Evolutionary conservation across 352 stramenopile species (phyloP).

Genomic region (Pythium graminicola): DNA sequence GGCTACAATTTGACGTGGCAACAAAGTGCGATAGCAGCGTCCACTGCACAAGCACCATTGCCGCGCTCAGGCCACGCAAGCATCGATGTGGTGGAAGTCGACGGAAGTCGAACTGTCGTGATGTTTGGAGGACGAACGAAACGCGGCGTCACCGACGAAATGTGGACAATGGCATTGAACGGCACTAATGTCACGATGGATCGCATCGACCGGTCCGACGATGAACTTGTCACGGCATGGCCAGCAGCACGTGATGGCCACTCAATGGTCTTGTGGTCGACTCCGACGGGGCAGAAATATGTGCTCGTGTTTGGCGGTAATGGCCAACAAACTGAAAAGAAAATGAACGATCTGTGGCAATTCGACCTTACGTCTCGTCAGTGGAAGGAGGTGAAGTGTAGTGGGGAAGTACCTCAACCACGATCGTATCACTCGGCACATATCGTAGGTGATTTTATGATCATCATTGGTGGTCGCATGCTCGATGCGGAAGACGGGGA

Average conservation of each 20-base stretch:
- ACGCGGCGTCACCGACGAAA: constrained; percentile 41
- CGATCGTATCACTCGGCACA: constrained; percentile 69
- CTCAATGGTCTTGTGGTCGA: constrained; percentile 36
- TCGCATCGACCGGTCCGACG: not conserved
- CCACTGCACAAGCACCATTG: not conserved
- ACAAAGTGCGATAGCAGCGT: not conserved
- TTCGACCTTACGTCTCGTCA: constrained; percentile 30
- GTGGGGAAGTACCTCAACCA: constrained; percentile 35
- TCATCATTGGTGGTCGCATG: constrained; percentile 60
- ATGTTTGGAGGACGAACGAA: constrained; percentile 69
- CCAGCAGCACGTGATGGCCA: constrained; percentile 55
- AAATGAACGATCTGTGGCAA: constrained; percentile 64
- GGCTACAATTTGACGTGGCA: constrained; percentile 7
- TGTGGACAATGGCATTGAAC: constrained; percentile 15
- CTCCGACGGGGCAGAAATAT: not conserved
- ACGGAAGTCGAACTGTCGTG: constrained; percentile 17
- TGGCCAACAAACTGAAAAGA: constrained; percentile 57
- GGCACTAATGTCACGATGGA: not conserved
- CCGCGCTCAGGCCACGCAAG: constrained; percentile 46
- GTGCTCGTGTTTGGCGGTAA: constrained; percentile 66
- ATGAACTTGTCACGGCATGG: constrained; percentile 11
- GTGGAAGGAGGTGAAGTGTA: constrained; percentile 40
- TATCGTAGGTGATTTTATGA: constrained; percentile 36
- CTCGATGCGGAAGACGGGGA: constrained; percentile 32
- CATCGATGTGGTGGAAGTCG: constrained; percentile 21